Percentiles rank a stretch among this genome's conserved stretches.
Evolutionary conservation across 257 asterid species (phyloP).

Genomic region (Cynanchum wilfordii): DNA sequence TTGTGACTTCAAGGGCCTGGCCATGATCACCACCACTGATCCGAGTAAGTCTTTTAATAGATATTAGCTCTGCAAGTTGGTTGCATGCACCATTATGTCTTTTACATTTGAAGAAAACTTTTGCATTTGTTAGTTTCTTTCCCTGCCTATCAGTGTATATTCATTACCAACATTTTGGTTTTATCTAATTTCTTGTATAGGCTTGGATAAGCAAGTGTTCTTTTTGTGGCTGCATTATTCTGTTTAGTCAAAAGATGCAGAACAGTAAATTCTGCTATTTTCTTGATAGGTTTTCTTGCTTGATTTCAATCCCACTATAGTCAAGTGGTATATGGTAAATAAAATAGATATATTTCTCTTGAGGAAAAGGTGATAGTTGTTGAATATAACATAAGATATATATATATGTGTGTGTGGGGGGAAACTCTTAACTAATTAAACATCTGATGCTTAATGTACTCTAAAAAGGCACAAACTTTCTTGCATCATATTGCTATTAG

Average conservation of each 20-base stretch:
- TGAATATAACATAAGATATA: neutral
- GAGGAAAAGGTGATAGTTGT: neutral
- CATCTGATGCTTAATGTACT: neutral
- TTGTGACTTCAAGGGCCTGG: conserved; percentile 97
- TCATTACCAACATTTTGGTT: neutral
- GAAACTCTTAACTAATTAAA: neutral
- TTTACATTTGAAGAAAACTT: conserved; percentile 3
- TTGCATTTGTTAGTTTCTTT: conserved; percentile 2
- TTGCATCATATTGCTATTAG: neutral
- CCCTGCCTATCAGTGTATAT: neutral
- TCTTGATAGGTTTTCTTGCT: neutral
- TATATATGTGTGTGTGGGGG: neutral
- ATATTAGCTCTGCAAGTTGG: neutral
- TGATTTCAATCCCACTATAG: neutral
- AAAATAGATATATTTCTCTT: neutral
- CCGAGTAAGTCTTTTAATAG: conserved; percentile 63
- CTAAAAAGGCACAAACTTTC: neutral
- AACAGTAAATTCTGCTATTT: neutral
- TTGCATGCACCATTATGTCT: neutral
- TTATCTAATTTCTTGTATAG: neutral
- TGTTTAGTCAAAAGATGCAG: neutral
- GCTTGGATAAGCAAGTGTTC: neutral
- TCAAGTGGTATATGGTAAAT: neutral
- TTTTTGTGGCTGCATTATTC: neutral
- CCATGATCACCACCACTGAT: conserved; percentile 94